A percentile compares a stretch with the other conserved stretches of the same genome.
phyloP scores from a whole-genome alignment of 2,329 filamentous ascomycete species.

The Ceratocystis diversiconidia region DNA sequence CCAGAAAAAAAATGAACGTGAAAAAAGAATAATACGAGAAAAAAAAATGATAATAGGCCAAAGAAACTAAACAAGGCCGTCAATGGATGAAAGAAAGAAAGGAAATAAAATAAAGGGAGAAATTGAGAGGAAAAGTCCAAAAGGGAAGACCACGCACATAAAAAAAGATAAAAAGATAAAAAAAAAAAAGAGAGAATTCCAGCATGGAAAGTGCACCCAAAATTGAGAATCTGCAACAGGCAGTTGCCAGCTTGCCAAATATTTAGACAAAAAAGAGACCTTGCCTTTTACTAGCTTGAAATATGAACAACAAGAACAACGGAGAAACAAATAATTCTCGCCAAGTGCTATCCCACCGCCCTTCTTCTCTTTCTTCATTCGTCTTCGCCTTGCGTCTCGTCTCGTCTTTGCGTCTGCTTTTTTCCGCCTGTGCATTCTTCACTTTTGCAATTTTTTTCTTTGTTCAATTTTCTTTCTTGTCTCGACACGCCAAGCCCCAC shows the following conservation, averaged over 20 bases:
- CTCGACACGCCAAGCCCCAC: constrained; percentile 5
- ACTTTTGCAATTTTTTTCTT: neutral
- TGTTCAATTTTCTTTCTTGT: neutral
- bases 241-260: neutral
- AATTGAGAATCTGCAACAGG: neutral
- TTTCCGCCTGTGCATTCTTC: constrained; percentile 1
- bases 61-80: neutral
- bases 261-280: neutral
- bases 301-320: neutral
- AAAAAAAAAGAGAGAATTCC: neutral
- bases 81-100: neutral
- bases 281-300: neutral
- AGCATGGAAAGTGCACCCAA: neutral
- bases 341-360: neutral
- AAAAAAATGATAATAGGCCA: neutral
- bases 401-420: neutral
- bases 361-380: no score
- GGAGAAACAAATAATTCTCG: no score
- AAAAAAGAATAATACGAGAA: neutral
- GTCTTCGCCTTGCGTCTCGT: no score
- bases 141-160: neutral
- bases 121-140: neutral
- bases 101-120: neutral
- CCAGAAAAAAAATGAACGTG: neutral
- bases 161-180: neutral